phyloP scores from a whole-genome alignment of 1,284 basidiomycete species.

The Microbotryomycetes sp. region DNA sequence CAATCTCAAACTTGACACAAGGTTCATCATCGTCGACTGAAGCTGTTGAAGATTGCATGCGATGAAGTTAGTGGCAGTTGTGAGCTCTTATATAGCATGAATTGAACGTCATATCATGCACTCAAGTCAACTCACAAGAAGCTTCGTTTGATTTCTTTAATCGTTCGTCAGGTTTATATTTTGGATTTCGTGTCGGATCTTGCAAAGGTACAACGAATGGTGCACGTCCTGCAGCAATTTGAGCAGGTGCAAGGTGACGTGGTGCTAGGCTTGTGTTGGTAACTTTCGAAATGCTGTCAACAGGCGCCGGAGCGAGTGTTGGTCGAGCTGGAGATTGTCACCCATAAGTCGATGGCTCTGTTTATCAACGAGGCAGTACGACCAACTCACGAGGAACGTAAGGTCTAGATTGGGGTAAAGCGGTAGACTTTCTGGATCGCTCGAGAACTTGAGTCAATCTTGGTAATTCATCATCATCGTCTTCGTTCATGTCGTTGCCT shows the following conservation, averaged over 20 bases:
- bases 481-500: neutral
- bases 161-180: neutral
- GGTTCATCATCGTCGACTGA: slow-evolving; percentile 7
- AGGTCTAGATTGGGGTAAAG: no score
- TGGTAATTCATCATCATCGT: neutral
- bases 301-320: neutral
- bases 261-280: no score
- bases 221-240: neutral
- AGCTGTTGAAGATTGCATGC: neutral
- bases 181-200: slow-evolving; percentile 1
- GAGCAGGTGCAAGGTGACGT: neutral
- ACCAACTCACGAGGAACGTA: neutral
- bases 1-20: slow-evolving; percentile 2
- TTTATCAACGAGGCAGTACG: neutral
- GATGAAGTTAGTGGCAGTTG: no score
- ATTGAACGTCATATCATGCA: neutral
- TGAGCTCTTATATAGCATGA: neutral
- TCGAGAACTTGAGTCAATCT: neutral
- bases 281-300: neutral
- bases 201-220: neutral
- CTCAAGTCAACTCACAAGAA: neutral
- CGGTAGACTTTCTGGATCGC: no score
- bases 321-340: no score
- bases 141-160: neutral
- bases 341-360: neutral